Conservation (phyloP, 257 asterid species). For the Jacaranda copaia region DNA sequence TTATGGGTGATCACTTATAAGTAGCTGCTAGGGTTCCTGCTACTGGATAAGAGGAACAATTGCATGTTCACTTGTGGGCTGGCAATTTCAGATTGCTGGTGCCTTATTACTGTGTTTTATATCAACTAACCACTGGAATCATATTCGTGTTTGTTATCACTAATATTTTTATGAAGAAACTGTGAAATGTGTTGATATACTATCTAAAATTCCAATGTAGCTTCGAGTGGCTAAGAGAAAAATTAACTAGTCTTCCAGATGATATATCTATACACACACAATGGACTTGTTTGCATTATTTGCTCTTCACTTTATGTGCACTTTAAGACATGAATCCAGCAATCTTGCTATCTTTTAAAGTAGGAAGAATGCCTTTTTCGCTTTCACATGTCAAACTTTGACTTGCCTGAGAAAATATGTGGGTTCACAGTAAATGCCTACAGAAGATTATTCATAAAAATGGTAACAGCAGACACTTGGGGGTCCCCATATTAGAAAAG, state of each 20-base stretch:
- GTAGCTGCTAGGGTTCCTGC: not conserved
- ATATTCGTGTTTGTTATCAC: not conserved
- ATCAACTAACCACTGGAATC: not conserved
- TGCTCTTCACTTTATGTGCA: constrained; percentile 13
- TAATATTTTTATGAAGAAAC: not conserved
- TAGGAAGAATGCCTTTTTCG: constrained; percentile 32
- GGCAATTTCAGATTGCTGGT: not conserved
- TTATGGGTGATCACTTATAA: not conserved
- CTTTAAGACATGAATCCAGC: constrained; percentile 31
- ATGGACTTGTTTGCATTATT: constrained; percentile 24
- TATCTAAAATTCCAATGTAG: not conserved
- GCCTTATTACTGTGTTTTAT: too few species aligned
- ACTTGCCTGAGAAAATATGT: constrained; percentile 32
- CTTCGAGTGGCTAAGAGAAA: not conserved
- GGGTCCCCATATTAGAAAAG: constrained; percentile 42
- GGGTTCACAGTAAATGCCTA: constrained; percentile 33
- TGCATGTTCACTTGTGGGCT: too few species aligned
- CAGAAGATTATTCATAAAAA: constrained; percentile 37
- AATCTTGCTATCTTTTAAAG: constrained; percentile 31
- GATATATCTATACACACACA: not conserved
- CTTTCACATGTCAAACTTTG: constrained; percentile 42
- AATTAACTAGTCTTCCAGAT: not conserved
- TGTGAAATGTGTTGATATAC: not conserved
- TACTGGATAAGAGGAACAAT: not conserved
- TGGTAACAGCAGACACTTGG: constrained; percentile 50